Evolutionary conservation across 2,329 filamentous ascomycete species (phyloP), one percentile per base, ranked within the genome.

Genomic region (Thelonectria blattea): DNA sequence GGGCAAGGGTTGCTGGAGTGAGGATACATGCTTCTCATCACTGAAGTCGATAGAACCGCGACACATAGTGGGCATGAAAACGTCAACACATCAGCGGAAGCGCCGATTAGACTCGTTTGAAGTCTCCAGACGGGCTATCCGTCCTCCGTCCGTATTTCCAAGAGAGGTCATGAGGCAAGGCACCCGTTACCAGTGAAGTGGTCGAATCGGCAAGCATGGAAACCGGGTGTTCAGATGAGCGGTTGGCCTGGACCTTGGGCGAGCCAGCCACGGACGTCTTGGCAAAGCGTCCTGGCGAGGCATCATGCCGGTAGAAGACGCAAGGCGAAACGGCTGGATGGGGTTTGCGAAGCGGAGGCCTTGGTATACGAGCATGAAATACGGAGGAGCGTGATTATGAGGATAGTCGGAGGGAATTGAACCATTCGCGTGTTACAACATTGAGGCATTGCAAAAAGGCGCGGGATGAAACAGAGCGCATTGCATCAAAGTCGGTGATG

Each of bases 221-320:
- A 20, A 17, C 43, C 20, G 10, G n/a, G 22, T 42, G 34, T 47
- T 24, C 20, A 14, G 15, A 4, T 47, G 30, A 55, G 52, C 34
- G 46, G 39, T 27, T 18, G 42, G 52, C 49, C 52, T 56, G 18
- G 58, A 48, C 58, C 48, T 47, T 47, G 22, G 34, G 15, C 22
- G 24, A 39, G 43, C 47, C 42, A 48, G 42, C 41, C 42, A 52
- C 34, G 14, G 41, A 37, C 12, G 48, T 41, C 47, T 56, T 43
- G 52, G 57, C 47, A 43, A 32, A 39, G 20, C 17, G 8, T 37
- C 41, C 17, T 48, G 41, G 57, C 53, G 46, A 51, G 39, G 39
- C 52, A 51, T 54, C 18, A 50, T 60, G 46, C 52, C 14, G 51
- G 51, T 9, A 49, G n/a, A 50, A 49, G 18, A 30, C 17, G 39